phyloP scores from a whole-genome alignment of 352 stramenopile genomes.

The Globisporangium middletonii region DNA sequence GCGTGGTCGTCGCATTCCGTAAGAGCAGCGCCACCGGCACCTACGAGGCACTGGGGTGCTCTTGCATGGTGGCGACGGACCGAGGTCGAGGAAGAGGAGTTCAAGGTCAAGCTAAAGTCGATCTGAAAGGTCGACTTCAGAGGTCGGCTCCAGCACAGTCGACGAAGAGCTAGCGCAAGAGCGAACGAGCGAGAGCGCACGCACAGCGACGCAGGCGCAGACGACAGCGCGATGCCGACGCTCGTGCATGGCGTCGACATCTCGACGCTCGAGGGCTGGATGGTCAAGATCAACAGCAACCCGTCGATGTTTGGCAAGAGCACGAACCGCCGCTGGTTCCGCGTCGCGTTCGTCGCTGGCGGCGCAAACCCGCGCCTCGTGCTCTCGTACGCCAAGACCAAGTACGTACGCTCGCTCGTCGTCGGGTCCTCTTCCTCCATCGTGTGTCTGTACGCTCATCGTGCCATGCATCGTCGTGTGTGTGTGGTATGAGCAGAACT shows the following conservation, averaged over 20 bases:
- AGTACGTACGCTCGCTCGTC: conserved; percentile 29
- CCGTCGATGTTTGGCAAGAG: conserved; percentile 74
- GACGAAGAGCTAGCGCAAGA: too few species aligned
- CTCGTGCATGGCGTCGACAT: conserved; percentile 78
- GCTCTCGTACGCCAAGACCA: conserved; percentile 78
- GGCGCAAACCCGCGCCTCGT: conserved; percentile 54
- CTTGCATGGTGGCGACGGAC: too few species aligned
- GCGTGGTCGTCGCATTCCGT: too few species aligned
- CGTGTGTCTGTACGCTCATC: not conserved
- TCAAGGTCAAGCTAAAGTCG: too few species aligned
- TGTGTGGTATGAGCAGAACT: conserved; percentile 21
- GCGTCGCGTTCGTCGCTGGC: conserved; percentile 46
- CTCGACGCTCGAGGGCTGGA: conserved; percentile 77
- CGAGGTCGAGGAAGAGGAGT: too few species aligned
- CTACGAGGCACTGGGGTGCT: too few species aligned
- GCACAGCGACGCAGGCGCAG: not conserved
- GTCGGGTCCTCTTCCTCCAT: not conserved
- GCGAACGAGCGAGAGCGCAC: not conserved
- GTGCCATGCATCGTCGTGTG: not conserved
- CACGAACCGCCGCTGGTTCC: conserved; percentile 74
- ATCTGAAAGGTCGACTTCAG: too few species aligned
- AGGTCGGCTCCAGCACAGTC: too few species aligned
- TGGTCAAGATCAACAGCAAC: conserved; percentile 86
- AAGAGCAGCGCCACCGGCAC: too few species aligned
- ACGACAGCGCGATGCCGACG: conserved; percentile 4